phyloP scores from a whole-genome alignment of 2,329 filamentous ascomycete genomes.

The Aspergillus amoenus region DNA sequence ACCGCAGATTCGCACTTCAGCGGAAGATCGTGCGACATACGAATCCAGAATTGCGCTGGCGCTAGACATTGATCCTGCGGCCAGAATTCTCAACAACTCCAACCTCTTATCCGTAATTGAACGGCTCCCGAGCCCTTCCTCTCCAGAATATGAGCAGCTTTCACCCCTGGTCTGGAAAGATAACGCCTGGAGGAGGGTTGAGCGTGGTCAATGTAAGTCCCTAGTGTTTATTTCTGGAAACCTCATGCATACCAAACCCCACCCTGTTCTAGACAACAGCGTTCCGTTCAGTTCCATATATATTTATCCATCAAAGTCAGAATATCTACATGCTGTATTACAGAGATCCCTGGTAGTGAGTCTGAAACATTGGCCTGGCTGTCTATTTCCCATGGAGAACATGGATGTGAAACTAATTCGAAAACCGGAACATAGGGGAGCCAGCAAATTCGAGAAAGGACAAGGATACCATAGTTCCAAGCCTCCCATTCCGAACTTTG shows the following conservation, averaged over 20 bases:
- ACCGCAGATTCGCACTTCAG: conserved; percentile 44
- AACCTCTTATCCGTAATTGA: conserved; percentile 21
- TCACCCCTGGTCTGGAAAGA: conserved; percentile 41
- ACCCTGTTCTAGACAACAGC: neutral
- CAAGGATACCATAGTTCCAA: conserved; percentile 56
- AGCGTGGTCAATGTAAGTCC: conserved; percentile 35
- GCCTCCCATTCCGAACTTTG: conserved; percentile 79
- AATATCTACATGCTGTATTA: neutral
- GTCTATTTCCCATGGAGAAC: neutral
- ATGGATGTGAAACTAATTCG: neutral
- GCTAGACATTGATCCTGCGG: conserved; percentile 71
- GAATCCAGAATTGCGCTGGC: conserved; percentile 75
- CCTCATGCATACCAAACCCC: too few relatives aligned
- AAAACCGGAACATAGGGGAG: conserved; percentile 20
- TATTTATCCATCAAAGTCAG: neutral
- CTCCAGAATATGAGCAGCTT: conserved; percentile 28
- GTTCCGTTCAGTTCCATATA: neutral
- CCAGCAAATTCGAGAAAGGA: conserved; percentile 14
- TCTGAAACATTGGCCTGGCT: neutral
- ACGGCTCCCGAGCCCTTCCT: conserved; percentile 24
- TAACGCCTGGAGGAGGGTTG: conserved; percentile 37
- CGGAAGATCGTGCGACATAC: conserved; percentile 67
- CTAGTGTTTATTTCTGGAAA: neutral
- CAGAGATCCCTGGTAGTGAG: neutral
- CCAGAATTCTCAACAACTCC: conserved; percentile 63